A percentile compares a stretch with the other conserved stretches of the same genome.
phyloP scores from a whole-genome alignment of 31 red algal species.

The Bonnemaisonia californica region DNA sequence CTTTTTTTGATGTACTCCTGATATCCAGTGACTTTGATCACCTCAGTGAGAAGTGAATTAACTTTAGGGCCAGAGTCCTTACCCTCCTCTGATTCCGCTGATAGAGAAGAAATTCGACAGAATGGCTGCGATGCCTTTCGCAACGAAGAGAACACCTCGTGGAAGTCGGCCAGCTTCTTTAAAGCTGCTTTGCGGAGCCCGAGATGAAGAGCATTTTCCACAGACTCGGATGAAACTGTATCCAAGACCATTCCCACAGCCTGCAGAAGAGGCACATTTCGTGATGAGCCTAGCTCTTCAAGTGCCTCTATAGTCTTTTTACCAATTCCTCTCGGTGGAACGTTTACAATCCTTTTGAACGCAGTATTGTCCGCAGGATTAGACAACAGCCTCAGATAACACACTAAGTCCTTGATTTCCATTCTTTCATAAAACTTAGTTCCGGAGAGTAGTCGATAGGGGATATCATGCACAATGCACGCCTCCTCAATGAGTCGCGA shows the following conservation, averaged over 20 bases:
- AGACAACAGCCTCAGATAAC: conserved; percentile 58
- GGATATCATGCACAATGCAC: conserved; percentile 38
- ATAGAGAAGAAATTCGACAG: neutral
- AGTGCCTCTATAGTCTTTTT: conserved; percentile 48
- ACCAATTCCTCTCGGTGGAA: conserved; percentile 76
- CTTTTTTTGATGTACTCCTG: conserved; percentile 47
- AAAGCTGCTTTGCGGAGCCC: conserved; percentile 27
- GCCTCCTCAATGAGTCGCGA: conserved; percentile 74
- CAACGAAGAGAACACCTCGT: conserved; percentile 47
- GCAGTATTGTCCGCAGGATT: conserved; percentile 59
- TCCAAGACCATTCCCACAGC: conserved; percentile 18
- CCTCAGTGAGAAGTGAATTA: conserved; percentile 12
- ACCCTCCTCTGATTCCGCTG: neutral
- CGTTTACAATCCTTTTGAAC: conserved; percentile 70
- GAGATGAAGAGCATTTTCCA: conserved; percentile 1
- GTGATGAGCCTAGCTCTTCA: conserved; percentile 36
- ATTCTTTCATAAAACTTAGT: conserved; percentile 79
- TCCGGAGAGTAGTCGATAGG: conserved; percentile 69
- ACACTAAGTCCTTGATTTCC: conserved; percentile 76
- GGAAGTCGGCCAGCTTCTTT: conserved; percentile 46
- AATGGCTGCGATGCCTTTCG: neutral
- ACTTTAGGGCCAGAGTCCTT: conserved; percentile 29
- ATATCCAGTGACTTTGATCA: conserved; percentile 32
- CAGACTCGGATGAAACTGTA: conserved; percentile 13
- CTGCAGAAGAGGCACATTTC: conserved; percentile 9